Evolutionary conservation across 768 basidiomycete genomes (phyloP).

Genomic region (Tulasnella sp.): DNA sequence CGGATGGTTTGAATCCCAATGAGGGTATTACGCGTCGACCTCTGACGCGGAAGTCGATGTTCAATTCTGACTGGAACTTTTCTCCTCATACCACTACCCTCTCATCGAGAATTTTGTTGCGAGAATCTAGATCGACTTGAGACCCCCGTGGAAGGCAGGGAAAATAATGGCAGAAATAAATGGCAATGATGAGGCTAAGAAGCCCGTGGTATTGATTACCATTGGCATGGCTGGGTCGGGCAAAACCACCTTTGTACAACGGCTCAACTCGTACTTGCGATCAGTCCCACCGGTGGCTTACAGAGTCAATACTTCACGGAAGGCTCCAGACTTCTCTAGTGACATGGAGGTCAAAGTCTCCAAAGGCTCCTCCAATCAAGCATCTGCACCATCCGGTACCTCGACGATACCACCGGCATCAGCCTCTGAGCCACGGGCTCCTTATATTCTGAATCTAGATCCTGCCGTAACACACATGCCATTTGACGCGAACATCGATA

Average conservation of each 20-base stretch:
- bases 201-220: slow-evolving; percentile 75
- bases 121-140: no score
- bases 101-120: no score
- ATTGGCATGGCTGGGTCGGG: slow-evolving; percentile 97
- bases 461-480: slow-evolving; percentile 87
- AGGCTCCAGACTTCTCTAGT: not conserved
- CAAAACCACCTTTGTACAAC: slow-evolving; percentile 94
- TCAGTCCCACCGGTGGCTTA: slow-evolving; percentile 34
- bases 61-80: no score
- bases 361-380: not conserved
- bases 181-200: not conserved
- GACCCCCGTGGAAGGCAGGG: no score
- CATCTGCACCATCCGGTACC: no score
- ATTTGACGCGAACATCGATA: slow-evolving; percentile 95
- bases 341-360: not conserved
- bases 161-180: no score
- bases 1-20: no score
- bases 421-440: slow-evolving; percentile 38
- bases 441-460: slow-evolving; percentile 96
- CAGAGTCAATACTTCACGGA: not conserved
- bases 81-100: no score
- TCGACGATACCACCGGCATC: no score
- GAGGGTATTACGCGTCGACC: no score
- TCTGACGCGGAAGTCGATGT: no score
- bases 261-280: slow-evolving; percentile 87